Base-by-base conservation (phyloP, 2,329 filamentous ascomycete genomes). In the Monosporascus sp. region DNA sequence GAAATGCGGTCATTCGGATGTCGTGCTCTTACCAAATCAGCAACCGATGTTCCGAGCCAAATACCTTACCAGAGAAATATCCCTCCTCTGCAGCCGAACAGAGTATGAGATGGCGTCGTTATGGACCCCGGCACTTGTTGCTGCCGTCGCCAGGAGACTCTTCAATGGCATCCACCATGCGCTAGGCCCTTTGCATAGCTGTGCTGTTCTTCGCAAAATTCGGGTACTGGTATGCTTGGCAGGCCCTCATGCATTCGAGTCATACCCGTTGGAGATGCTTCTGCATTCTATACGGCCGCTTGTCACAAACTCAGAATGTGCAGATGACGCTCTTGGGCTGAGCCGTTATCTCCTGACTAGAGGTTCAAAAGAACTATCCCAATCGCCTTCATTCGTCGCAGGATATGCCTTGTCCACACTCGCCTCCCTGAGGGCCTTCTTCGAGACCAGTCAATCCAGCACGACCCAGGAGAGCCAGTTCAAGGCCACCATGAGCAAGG, bases 181-280 rank as follows among this genome's bases (percentile, higher is more conserved):
- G 0, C 74, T 97, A 6, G 95, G 94, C 0, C 88, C 94, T 20
- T 75, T 97, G 5, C 89, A 97, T 68, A 88, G 89, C 38, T 94
- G 91, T 66, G 87, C 91, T 2, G 85, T 96, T 3, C 79, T 99
- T 50, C 86, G 92, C 40, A 96, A 95, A 66, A 79, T 97, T 47
- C 82, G 91, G 37, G 81, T 97, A 8, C 72, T 97, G 17, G 79
- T 97, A 26, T 88, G 85, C 55, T 74, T 97, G 46, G 87, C 91
- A 26, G 91, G 91, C 0, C 68, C 82, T 1, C 78, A 85, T 49
- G 89, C 88, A n/a, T 76, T 87, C 24, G 75, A 83, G 41, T 88
- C 87, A 0, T 97, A 97, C 65, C 89, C 91, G 11, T 70, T 97
- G 16, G 90, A 99, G 68, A 94, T 97, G 89, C 78, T 96, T 0